Evolutionary conservation across 179 eudicot genomes (phyloP).

Genomic region (Nepenthes alata): DNA sequence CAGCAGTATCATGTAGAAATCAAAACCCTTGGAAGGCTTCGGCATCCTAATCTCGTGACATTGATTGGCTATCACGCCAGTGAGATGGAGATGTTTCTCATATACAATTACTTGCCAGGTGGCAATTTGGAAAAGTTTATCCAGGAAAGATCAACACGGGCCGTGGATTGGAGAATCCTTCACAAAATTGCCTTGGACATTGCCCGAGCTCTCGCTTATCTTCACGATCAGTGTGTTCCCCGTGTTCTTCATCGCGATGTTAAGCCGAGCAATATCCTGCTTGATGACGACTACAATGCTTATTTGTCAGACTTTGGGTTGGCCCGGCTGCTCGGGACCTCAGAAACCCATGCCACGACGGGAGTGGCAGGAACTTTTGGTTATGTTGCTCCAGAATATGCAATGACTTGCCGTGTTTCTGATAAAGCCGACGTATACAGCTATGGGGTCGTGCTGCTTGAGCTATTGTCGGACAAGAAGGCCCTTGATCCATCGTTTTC

Average conservation of each 20-base stretch:
- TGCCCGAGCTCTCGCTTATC: conserved; percentile 46
- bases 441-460: conserved; percentile 52
- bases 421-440: conserved; percentile 62
- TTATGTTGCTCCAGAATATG: conserved; percentile 20
- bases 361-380: conserved; percentile 64
- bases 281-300: conserved; percentile 48
- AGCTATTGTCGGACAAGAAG: conserved; percentile 48
- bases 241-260: conserved; percentile 52
- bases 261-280: conserved; percentile 49
- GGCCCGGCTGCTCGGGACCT: conserved; percentile 50
- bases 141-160: conserved; percentile 39
- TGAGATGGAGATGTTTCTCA: conserved; percentile 50
- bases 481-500: conserved; percentile 47
- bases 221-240: conserved; percentile 49
- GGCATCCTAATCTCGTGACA: conserved; percentile 43
- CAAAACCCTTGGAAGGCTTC: conserved; percentile 42
- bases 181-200: conserved; percentile 55
- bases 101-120: conserved; percentile 43
- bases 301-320: conserved; percentile 52
- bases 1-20: conserved; percentile 53
- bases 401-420: conserved; percentile 52
- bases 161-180: conserved; percentile 46
- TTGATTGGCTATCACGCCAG: conserved; percentile 46
- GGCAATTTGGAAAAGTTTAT: conserved; percentile 53
- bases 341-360: conserved; percentile 58